A percentile compares a stretch with the other conserved stretches of the same genome.
These are phyloP conservation scores for Ganoderma sinense DNA, from an alignment of 1,284 basidiomycete species.

Conservation along the genomic window DNA sequence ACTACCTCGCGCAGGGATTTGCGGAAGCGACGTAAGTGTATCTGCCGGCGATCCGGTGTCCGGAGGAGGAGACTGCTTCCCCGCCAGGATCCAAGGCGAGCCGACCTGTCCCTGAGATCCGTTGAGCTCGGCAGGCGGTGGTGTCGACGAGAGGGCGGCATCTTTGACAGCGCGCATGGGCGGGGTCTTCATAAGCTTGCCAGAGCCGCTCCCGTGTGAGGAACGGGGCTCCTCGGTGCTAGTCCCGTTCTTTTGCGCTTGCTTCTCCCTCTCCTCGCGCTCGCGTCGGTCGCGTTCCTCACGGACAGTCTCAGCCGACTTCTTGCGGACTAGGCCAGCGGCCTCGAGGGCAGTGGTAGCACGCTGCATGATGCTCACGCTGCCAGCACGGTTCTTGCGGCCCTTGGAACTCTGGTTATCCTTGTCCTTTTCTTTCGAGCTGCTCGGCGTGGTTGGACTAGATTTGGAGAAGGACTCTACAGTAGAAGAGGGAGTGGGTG, in stretches of 20 bases:
- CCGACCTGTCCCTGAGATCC: conserved; percentile 50
- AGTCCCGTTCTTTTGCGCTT: conserved; percentile 46
- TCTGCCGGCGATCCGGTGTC: conserved; percentile 62
- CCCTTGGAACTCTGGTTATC: conserved; percentile 52
- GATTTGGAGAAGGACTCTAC: conserved; percentile 59
- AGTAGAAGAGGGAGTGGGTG: conserved; percentile 63
- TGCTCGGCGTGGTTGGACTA: conserved; percentile 68
- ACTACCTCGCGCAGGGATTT: conserved; percentile 47
- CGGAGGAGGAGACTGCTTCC: conserved; percentile 51
- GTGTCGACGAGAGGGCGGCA: conserved; percentile 54
- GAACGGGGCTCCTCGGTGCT: conserved; percentile 65
- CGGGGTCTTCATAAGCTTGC: conserved; percentile 74
- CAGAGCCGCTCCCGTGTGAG: conserved; percentile 66
- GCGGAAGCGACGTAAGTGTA: conserved; percentile 62
- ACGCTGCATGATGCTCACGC: conserved; percentile 93
- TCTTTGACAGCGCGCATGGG: conserved; percentile 64
- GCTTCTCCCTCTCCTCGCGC: conserved; percentile 57
- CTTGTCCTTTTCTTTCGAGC: conserved; percentile 49
- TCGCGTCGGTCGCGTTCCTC: conserved; percentile 43
- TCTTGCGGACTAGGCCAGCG: conserved; percentile 82
- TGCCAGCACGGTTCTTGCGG: conserved; percentile 78
- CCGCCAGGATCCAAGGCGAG: conserved; percentile 78
- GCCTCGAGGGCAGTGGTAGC: conserved; percentile 89
- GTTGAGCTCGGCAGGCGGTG: conserved; percentile 52
- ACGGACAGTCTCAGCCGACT: conserved; percentile 73